Conservation (phyloP, 2,329 filamentous ascomycete species). For the Penicillium sp. region DNA sequence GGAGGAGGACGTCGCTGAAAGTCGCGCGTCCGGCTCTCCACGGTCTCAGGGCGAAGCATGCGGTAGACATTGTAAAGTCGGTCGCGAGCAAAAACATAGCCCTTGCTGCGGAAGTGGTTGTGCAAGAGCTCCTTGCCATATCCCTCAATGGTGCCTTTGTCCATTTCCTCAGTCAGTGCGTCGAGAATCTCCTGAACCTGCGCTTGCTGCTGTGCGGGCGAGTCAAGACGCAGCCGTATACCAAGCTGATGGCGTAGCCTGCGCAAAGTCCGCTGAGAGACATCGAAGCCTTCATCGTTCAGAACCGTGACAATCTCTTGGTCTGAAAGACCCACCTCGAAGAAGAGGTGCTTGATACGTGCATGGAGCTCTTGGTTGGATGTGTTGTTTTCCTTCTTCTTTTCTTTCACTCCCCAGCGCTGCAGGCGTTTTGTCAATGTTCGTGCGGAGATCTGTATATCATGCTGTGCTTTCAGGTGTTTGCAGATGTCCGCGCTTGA, state of each 20-base stretch:
- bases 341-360: constrained; percentile 15
- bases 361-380: constrained; percentile 4
- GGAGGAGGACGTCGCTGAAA: constrained; percentile 8
- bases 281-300: constrained; percentile 10
- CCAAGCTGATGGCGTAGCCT: constrained; percentile 9
- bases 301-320: constrained; percentile 15
- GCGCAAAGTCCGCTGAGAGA: constrained; percentile 8
- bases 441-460: constrained; percentile 7
- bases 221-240: constrained; percentile 8
- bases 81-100: constrained; percentile 15
- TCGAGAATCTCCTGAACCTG: constrained; percentile 11
- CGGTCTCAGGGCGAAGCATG: constrained; percentile 7
- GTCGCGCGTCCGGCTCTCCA: constrained; percentile 7
- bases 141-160: constrained; percentile 14
- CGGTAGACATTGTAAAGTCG: constrained; percentile 16
- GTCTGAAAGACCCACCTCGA: constrained; percentile 12
- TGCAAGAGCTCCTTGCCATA: constrained; percentile 13
- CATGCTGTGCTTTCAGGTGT: constrained; percentile 7
- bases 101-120: constrained; percentile 12
- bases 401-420: constrained; percentile 12
- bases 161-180: constrained; percentile 7
- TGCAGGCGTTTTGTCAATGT: constrained; percentile 14
- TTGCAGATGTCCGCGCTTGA: constrained; percentile 10
- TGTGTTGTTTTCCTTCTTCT: constrained; percentile 1
- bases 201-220: constrained; percentile 5